Conservation (phyloP, 2,329 filamentous ascomycete species). For the Chaetomium globosum region DNA sequence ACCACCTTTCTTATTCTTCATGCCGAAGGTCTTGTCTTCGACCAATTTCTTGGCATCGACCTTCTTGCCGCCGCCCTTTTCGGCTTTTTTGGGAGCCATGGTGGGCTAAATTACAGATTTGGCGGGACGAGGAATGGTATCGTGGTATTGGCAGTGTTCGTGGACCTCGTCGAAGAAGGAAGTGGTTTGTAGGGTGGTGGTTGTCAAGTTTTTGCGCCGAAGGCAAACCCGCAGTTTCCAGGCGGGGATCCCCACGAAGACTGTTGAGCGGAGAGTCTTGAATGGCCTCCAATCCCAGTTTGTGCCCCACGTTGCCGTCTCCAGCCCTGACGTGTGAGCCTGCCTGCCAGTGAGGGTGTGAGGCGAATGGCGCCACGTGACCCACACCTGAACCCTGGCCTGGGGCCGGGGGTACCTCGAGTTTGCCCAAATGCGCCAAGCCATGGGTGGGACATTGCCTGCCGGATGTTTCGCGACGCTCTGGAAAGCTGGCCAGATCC, state of each 20-base stretch:
- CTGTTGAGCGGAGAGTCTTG: conserved; percentile 19
- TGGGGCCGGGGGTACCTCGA: neutral
- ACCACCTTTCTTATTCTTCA: conserved; percentile 99
- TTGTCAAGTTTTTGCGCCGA: conserved; percentile 23
- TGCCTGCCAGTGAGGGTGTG: neutral
- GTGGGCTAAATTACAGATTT: conserved; percentile 43
- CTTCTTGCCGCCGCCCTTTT: conserved; percentile 61
- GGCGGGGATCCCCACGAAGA: conserved; percentile 27
- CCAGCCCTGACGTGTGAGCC: conserved; percentile 33
- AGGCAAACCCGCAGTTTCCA: conserved; percentile 29
- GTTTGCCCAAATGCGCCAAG: neutral
- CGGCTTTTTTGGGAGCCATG: conserved; percentile 70
- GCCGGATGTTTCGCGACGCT: conserved; percentile 13
- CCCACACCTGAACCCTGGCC: too few relatives aligned
- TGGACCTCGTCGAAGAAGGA: neutral
- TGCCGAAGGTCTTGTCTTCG: conserved; percentile 97
- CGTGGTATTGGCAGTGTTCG: neutral
- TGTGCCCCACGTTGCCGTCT: conserved; percentile 22
- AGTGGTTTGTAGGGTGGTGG: conserved; percentile 10
- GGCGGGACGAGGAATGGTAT: conserved; percentile 23
- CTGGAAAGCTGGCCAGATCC: conserved; percentile 39
- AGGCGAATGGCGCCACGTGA: conserved; percentile 27
- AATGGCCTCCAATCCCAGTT: conserved; percentile 22
- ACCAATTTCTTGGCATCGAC: conserved; percentile 63
- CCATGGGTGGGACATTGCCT: conserved; percentile 26